A percentile compares a stretch with the other conserved stretches of the same genome.
Evolutionary conservation across 2,329 filamentous ascomycete genomes (phyloP).

Genomic region (Diaporthe batatas): DNA sequence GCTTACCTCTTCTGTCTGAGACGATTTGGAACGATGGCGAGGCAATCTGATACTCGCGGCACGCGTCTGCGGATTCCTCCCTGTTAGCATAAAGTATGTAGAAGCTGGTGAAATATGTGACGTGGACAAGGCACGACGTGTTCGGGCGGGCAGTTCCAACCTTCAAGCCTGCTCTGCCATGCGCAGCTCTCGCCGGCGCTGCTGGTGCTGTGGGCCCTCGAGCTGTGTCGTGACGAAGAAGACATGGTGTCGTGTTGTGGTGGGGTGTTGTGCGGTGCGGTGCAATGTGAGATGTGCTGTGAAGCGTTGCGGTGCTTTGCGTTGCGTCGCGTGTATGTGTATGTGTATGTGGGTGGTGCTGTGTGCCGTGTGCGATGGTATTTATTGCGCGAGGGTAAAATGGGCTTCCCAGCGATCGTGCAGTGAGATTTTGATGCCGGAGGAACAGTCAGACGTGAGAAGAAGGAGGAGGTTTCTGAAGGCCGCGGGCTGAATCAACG

Average conservation of each 20-base stretch:
- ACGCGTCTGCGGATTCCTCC: constrained; percentile 48
- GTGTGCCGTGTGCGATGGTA: neutral
- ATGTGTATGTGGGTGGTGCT: neutral
- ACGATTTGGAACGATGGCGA: constrained; percentile 51
- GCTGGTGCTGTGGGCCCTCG: constrained; percentile 39
- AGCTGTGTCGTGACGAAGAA: constrained; percentile 42
- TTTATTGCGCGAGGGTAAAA: constrained; percentile 9
- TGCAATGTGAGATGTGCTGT: neutral
- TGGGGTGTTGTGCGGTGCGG: neutral
- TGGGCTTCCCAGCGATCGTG: neutral
- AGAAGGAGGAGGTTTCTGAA: neutral
- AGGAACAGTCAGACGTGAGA: neutral
- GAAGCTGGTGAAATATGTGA: too few relatives aligned
- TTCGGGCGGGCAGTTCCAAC: constrained; percentile 42
- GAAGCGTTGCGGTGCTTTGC: neutral
- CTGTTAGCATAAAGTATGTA: neutral
- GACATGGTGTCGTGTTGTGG: constrained; percentile 40
- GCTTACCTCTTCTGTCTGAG: constrained; percentile 53
- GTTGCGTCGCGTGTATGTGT: constrained; percentile 10
- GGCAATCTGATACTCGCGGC: constrained; percentile 49
- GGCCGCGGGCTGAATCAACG: constrained; percentile 25
- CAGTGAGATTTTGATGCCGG: neutral
- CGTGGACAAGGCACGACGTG: neutral
- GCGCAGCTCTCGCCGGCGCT: constrained; percentile 44
- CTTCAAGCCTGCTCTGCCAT: constrained; percentile 52